These are phyloP conservation scores for Hemileccinum impolitum DNA, from an alignment of 768 basidiomycete genomes.

Conservation along the genomic window DNA sequence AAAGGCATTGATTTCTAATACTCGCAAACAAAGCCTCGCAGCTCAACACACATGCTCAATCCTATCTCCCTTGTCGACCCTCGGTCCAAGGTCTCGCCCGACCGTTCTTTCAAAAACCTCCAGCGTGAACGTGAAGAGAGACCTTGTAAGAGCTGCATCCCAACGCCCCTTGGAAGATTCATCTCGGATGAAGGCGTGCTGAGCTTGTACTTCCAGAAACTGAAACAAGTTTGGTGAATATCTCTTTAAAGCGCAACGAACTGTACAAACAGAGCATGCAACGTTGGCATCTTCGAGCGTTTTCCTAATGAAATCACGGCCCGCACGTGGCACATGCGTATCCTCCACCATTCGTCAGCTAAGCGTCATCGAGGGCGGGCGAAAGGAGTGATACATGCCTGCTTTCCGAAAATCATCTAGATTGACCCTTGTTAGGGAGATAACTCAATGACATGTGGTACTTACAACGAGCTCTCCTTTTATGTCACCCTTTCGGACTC, in stretches of 20 bases:
- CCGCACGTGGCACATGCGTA: conserved; percentile 87
- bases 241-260: neutral
- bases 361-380: neutral
- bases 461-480: conserved; percentile 85
- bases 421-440: neutral
- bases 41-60: conserved; percentile 72
- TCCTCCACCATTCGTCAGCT: conserved; percentile 47
- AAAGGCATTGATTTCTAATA: conserved; percentile 6
- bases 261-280: conserved; percentile 57
- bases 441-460: neutral
- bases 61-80: conserved; percentile 39
- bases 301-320: conserved; percentile 80
- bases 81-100: conserved; percentile 79
- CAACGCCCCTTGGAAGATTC: conserved; percentile 90
- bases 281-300: conserved; percentile 80
- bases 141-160: conserved; percentile 88
- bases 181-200: conserved; percentile 95
- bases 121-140: conserved; percentile 82
- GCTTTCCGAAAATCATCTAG: conserved; percentile 95
- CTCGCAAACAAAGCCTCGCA: conserved; percentile 3
- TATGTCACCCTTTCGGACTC: conserved; percentile 73
- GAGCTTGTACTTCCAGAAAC: conserved; percentile 96
- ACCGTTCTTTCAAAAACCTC: conserved; percentile 91
- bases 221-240: conserved; percentile 28
- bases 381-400: conserved; percentile 41